Conservation (phyloP, 2,329 filamentous ascomycete genomes). For the Hypocrella siamensis region DNA sequence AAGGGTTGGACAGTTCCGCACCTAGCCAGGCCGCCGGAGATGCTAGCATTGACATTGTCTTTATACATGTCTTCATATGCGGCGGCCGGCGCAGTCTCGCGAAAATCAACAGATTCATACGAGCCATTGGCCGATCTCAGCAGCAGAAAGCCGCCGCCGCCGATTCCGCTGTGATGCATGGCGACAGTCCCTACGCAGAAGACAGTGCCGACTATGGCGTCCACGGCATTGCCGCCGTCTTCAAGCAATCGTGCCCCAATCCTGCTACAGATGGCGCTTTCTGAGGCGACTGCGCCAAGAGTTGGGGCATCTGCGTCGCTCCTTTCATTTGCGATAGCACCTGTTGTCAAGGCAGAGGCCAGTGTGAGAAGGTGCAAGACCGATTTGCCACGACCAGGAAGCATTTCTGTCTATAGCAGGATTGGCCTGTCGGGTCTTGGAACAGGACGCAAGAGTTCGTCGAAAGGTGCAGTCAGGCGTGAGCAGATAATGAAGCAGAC, state of each 20-base stretch:
- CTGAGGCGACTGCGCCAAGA: constrained; percentile 44
- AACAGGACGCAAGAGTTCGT: too few species aligned
- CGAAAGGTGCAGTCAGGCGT: too few species aligned
- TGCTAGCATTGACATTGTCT: constrained; percentile 45
- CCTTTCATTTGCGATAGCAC: not conserved
- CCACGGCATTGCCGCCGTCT: constrained; percentile 48
- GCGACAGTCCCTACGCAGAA: constrained; percentile 48
- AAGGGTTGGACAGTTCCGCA: too few species aligned
- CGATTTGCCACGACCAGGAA: too few species aligned
- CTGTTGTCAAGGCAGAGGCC: not conserved
- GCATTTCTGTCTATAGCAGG: too few species aligned
- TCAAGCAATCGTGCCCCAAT: constrained; percentile 42
- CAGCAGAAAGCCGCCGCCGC: constrained; percentile 67
- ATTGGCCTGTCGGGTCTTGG: too few species aligned
- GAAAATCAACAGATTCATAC: constrained; percentile 74
- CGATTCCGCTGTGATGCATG: constrained; percentile 57
- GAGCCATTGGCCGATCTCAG: constrained; percentile 46
- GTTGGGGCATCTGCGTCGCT: constrained; percentile 6
- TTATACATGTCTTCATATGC: constrained; percentile 71
- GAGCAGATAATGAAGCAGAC: too few species aligned
- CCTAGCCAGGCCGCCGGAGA: constrained; percentile 55
- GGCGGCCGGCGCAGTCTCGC: constrained; percentile 69
- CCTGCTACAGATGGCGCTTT: constrained; percentile 40
- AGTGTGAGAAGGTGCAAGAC: not conserved
- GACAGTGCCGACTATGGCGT: constrained; percentile 48